phyloP scores from a whole-genome alignment of 2,329 filamentous ascomycete species.

The Metarhizium album region DNA sequence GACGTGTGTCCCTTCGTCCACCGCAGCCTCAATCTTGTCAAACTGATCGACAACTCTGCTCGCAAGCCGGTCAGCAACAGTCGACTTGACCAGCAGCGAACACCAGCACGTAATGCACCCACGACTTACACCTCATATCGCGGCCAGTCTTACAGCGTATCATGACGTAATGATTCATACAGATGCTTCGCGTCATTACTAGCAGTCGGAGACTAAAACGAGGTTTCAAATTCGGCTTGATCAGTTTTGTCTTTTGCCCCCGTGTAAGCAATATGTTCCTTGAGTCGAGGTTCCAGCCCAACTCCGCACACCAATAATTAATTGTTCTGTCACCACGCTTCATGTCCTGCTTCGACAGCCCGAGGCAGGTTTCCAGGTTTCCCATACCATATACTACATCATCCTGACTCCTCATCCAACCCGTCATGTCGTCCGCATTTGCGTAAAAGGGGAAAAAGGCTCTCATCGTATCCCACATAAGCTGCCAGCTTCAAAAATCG shows the following conservation, averaged over 20 bases:
- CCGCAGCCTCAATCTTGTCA: no score
- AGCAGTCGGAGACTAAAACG: constrained; percentile 1
- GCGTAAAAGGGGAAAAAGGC: background rate
- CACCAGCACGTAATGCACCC: background rate
- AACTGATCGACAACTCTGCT: no score
- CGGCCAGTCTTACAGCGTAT: background rate
- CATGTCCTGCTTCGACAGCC: background rate
- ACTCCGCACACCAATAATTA: background rate
- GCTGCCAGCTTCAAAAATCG: constrained; percentile 48
- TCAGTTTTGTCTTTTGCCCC: background rate
- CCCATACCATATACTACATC: background rate
- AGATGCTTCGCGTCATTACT: constrained; percentile 1
- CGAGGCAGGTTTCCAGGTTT: background rate
- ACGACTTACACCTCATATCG: background rate
- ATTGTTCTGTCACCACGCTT: background rate
- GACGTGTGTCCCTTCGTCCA: no score
- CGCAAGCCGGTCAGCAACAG: no score
- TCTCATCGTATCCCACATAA: background rate
- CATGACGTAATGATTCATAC: constrained; percentile 3
- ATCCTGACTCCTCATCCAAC: background rate
- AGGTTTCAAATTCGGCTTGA: background rate
- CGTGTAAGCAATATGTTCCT: background rate
- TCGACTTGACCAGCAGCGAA: background rate
- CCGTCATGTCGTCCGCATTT: background rate
- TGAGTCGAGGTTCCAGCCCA: background rate